Conservation (phyloP, 2,329 filamentous ascomycete species). For the Fusarium mundagurra region DNA sequence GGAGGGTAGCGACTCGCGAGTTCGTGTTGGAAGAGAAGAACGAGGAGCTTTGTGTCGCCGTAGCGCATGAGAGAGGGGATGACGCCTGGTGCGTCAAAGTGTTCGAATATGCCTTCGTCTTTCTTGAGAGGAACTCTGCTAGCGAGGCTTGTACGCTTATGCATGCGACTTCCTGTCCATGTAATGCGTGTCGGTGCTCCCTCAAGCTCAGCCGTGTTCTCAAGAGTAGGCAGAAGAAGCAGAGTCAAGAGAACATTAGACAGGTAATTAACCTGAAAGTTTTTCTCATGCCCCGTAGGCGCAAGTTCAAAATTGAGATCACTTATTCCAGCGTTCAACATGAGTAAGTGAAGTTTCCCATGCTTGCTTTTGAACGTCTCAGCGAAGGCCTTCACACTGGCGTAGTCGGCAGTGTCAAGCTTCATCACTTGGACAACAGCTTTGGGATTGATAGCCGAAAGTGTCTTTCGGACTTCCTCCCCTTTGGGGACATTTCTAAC, state of each 20-base stretch:
- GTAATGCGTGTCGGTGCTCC: slow-evolving; percentile 15
- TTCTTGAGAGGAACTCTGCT: not conserved
- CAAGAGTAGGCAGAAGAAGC: slow-evolving; percentile 31
- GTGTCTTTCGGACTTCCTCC: slow-evolving; percentile 29
- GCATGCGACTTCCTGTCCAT: slow-evolving; percentile 31
- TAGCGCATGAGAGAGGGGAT: not conserved
- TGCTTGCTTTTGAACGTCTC: not conserved
- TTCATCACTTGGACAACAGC: slow-evolving; percentile 27
- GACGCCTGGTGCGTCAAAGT: not conserved
- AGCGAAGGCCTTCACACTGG: slow-evolving; percentile 13
- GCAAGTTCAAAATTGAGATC: not conserved
- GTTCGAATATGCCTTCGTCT: not conserved
- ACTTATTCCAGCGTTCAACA: slow-evolving; percentile 33
- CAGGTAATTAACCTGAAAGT: slow-evolving; percentile 43
- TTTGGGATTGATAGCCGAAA: slow-evolving; percentile 18
- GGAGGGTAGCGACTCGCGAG: slow-evolving; percentile 8
- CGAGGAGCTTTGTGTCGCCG: slow-evolving; percentile 13
- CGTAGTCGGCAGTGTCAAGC: slow-evolving; percentile 24
- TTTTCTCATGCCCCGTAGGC: slow-evolving; percentile 36
- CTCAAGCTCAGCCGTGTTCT: slow-evolving; percentile 13
- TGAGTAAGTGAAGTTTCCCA: slow-evolving; percentile 7
- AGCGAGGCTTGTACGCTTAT: slow-evolving; percentile 5
- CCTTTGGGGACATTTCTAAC: slow-evolving; percentile 49
- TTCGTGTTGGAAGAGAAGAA: slow-evolving; percentile 29
- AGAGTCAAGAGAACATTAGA: slow-evolving; percentile 41